phyloP scores from a whole-genome alignment of 306 rosid species.

The Fragaria nilgerrensis region DNA sequence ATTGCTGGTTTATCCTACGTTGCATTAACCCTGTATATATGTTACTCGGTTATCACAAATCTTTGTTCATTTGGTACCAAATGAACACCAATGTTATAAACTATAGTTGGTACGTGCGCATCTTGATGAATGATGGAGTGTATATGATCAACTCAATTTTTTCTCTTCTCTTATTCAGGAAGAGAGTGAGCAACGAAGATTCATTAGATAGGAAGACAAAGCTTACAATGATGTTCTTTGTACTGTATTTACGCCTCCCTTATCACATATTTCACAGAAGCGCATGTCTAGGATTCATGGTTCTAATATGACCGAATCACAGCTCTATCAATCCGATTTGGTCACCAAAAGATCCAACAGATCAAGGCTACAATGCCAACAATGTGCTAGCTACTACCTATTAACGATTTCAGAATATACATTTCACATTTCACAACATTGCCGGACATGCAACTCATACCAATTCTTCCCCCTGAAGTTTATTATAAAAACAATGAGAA shows the following conservation, averaged over 20 bases:
- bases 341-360: too few species aligned
- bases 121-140: neutral
- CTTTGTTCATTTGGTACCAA: too few species aligned
- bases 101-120: too few species aligned
- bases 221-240: neutral
- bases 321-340: too few species aligned
- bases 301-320: neutral
- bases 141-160: neutral
- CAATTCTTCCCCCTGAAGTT: neutral
- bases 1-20: too few species aligned
- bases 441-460: neutral
- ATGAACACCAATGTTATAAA: too few species aligned
- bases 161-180: too few species aligned
- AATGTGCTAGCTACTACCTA: neutral
- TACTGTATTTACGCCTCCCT: neutral
- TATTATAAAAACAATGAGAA: neutral
- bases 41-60: too few species aligned
- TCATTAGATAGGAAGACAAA: neutral
- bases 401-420: neutral
- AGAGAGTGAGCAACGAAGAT: neutral
- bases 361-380: neutral
- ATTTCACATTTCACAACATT: slow-evolving; percentile 11
- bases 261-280: neutral
- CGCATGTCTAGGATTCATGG: neutral
- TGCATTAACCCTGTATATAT: too few species aligned